Percentiles rank a stretch among this genome's conserved stretches.
Evolutionary conservation across 2,329 filamentous ascomycete species (phyloP).

Genomic region (Aspergillus melleus): DNA sequence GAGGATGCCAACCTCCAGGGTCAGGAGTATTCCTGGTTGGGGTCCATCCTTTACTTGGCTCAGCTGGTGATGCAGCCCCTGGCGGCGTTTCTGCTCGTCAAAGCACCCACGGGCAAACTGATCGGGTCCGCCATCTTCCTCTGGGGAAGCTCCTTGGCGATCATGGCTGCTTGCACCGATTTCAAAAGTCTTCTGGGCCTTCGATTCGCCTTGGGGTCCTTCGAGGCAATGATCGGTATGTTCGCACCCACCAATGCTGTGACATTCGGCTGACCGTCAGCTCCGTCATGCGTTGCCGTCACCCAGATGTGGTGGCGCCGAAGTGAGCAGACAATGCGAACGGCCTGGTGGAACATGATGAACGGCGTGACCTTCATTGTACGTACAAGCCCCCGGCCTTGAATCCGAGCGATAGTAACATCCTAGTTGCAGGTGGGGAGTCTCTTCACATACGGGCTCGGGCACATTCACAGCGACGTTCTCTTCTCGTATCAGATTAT

Average conservation of each 20-base stretch:
- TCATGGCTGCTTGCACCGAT: constrained; percentile 54
- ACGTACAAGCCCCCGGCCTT: neutral
- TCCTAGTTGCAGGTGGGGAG: constrained; percentile 43
- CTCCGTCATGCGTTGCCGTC: constrained; percentile 58
- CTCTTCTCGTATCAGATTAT: constrained; percentile 48
- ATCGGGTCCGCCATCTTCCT: constrained; percentile 52
- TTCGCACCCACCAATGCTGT: neutral
- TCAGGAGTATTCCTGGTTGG: constrained; percentile 59
- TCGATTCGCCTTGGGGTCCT: constrained; percentile 47
- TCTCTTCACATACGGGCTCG: constrained; percentile 59
- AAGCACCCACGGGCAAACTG: constrained; percentile 54
- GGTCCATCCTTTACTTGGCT: constrained; percentile 61
- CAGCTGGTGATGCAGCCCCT: constrained; percentile 60
- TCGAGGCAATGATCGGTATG: constrained; percentile 29
- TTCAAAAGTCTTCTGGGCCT: constrained; percentile 50
- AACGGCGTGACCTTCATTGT: constrained; percentile 59
- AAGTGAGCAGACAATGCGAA: constrained; percentile 58
- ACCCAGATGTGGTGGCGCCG: constrained; percentile 64
- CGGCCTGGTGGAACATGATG: constrained; percentile 62
- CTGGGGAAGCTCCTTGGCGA: constrained; percentile 54
- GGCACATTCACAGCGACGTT: constrained; percentile 53
- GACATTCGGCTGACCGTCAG: neutral
- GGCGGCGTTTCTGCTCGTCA: constrained; percentile 47
- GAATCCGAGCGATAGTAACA: neutral
- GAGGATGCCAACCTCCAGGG: constrained; percentile 51